A percentile compares a stretch with the other conserved stretches of the same genome.
These are phyloP conservation scores for Suillus spraguei DNA, from an alignment of 768 basidiomycete species.

Conservation along the genomic window DNA sequence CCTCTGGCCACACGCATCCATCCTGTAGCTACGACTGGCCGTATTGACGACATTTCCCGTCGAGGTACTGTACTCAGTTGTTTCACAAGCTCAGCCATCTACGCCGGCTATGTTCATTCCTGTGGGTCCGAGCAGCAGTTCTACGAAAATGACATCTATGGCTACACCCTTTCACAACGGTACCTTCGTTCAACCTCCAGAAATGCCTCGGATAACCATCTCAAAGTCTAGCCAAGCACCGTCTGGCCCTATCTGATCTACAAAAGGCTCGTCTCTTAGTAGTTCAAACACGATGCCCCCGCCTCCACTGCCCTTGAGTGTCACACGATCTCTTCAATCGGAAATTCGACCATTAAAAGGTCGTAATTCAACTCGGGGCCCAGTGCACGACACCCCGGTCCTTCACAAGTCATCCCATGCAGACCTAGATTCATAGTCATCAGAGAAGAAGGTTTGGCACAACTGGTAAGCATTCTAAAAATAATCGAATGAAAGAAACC, in stretches of 20 bases:
- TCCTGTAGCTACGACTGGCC: constrained; percentile 16
- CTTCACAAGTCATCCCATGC: constrained; percentile 54
- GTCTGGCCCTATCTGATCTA: constrained; percentile 10
- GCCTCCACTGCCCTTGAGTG: constrained; percentile 29
- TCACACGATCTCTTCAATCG: neutral
- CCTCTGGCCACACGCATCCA: constrained; percentile 22
- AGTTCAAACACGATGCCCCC: constrained; percentile 30
- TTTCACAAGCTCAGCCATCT: constrained; percentile 12
- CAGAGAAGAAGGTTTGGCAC: constrained; percentile 75
- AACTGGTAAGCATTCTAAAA: constrained; percentile 55
- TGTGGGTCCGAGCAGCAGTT: constrained; percentile 12
- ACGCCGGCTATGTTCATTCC: constrained; percentile 13
- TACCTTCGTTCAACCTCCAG: constrained; percentile 29
- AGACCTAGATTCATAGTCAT: constrained; percentile 59
- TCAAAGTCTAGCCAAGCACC: constrained; percentile 1
- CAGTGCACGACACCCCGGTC: constrained; percentile 45
- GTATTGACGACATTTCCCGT: constrained; percentile 16
- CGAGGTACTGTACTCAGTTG: constrained; percentile 15
- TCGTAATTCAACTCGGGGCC: constrained; percentile 15
- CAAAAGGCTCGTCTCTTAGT: constrained; percentile 22
- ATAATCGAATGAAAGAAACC: neutral
- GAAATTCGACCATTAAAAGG: constrained; percentile 4
- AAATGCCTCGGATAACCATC: constrained; percentile 17
- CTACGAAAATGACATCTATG: neutral
- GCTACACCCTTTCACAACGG: constrained; percentile 29